Evolutionary conservation across 2,329 filamentous ascomycete species (phyloP).

Genomic region (Exophiala aquamarina): DNA sequence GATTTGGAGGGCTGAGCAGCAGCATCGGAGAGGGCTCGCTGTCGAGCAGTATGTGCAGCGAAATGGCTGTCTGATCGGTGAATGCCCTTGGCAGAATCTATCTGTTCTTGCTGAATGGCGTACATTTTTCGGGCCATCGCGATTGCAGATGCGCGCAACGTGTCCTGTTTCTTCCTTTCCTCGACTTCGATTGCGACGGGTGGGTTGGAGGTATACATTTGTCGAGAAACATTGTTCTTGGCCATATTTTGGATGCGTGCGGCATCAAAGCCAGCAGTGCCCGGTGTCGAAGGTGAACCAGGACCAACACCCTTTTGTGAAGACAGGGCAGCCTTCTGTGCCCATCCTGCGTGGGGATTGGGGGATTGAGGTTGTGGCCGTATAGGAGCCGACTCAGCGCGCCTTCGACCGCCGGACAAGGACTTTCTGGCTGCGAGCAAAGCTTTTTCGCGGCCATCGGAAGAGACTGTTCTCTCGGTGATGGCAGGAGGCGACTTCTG

Average conservation of each 20-base stretch:
- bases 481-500: constrained; percentile 49
- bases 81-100: constrained; percentile 47
- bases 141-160: constrained; percentile 76
- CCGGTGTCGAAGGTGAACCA: constrained; percentile 48
- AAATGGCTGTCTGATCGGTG: constrained; percentile 36
- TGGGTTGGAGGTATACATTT: constrained; percentile 77
- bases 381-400: constrained; percentile 63
- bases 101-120: constrained; percentile 63
- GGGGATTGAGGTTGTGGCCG: constrained; percentile 33
- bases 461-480: constrained; percentile 47
- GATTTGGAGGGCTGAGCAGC: constrained; percentile 15
- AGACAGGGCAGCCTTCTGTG: constrained; percentile 69
- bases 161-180: constrained; percentile 70
- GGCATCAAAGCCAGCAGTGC: constrained; percentile 47
- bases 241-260: constrained; percentile 66
- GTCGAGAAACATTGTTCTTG: constrained; percentile 65
- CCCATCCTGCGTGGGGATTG: constrained; percentile 50
- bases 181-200: constrained; percentile 70
- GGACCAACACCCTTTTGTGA: constrained; percentile 53
- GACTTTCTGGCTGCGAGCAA: constrained; percentile 75
- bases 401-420: constrained; percentile 61
- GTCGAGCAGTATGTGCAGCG: constrained; percentile 35
- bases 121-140: constrained; percentile 92
- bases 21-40: constrained; percentile 28
- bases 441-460: constrained; percentile 62